A percentile compares a stretch with the other conserved stretches of the same genome.
These are phyloP conservation scores for Lathyrus aphaca DNA, from an alignment of 306 rosid species.

Conservation along the genomic window DNA sequence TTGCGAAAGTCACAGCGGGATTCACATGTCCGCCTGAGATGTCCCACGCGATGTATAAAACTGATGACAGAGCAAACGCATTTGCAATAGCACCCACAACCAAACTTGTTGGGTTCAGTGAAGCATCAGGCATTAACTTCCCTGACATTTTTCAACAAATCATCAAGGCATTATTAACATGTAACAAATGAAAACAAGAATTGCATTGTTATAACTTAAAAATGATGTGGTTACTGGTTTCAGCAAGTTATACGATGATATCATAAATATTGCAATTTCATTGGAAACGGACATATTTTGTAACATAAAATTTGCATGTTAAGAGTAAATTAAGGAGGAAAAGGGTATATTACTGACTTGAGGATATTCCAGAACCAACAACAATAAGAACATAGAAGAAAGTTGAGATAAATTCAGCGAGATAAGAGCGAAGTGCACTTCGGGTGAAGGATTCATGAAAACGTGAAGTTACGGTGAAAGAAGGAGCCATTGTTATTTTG, in stretches of 20 bases:
- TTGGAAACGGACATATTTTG: neutral
- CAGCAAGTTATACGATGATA: constrained; percentile 6
- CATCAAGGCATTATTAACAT: no score
- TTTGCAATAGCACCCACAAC: constrained; percentile 61
- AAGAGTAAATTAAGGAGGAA: neutral
- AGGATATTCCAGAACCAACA: constrained; percentile 74
- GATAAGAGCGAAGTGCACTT: constrained; percentile 71
- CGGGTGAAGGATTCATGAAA: constrained; percentile 60
- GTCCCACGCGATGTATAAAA: constrained; percentile 57
- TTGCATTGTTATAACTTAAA: neutral
- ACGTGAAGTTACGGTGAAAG: constrained; percentile 44
- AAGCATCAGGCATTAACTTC: constrained; percentile 69
- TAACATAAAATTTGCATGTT: neutral
- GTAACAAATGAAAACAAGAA: neutral
- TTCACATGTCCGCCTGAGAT: constrained; percentile 86
- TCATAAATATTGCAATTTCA: neutral
- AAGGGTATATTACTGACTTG: constrained; percentile 50
- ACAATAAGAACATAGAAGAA: constrained; percentile 75
- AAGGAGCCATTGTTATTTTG: constrained; percentile 53
- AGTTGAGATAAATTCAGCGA: constrained; percentile 87
- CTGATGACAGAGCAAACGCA: constrained; percentile 61
- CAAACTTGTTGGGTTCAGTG: constrained; percentile 58
- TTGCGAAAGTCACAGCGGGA: constrained; percentile 84
- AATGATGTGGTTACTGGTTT: neutral
- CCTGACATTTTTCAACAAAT: constrained; percentile 43